Evolutionary conservation across 768 basidiomycete species (phyloP).

Genomic region (Suillus clintonianus): DNA sequence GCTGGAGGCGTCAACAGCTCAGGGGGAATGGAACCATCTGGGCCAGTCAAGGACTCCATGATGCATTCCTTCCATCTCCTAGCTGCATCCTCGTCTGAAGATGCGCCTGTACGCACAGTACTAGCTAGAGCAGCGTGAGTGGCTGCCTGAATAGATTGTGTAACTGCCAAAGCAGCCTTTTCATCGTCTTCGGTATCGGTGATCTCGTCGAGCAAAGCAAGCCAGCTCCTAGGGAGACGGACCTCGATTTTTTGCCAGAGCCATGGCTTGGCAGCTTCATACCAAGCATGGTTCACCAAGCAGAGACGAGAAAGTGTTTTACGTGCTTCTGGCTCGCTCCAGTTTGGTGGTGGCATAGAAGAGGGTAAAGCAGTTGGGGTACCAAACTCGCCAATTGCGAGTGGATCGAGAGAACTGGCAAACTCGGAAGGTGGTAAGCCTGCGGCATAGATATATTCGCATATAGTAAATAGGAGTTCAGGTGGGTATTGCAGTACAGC

Average conservation of each 20-base stretch:
- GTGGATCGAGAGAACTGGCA: slow-evolving; percentile 68
- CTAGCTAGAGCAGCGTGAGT: slow-evolving; percentile 62
- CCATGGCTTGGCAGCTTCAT: slow-evolving; percentile 85
- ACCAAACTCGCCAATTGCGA: slow-evolving; percentile 44
- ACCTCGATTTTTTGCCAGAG: slow-evolving; percentile 85
- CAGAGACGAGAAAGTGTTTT: slow-evolving; percentile 70
- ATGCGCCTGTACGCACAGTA: slow-evolving; percentile 33
- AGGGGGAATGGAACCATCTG: slow-evolving; percentile 69
- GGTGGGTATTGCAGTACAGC: slow-evolving; percentile 56
- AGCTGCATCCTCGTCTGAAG: slow-evolving; percentile 42
- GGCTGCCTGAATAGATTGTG: slow-evolving; percentile 65
- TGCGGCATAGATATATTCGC: slow-evolving; percentile 67
- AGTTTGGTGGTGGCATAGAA: slow-evolving; percentile 69
- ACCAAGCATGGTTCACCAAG: slow-evolving; percentile 77
- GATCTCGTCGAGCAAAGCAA: slow-evolving; percentile 78
- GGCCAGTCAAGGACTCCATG: slow-evolving; percentile 56
- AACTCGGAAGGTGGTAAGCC: slow-evolving; percentile 51
- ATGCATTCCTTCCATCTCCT: slow-evolving; percentile 61
- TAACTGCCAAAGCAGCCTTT: slow-evolving; percentile 64
- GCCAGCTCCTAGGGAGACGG: slow-evolving; percentile 81
- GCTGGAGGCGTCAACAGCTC: slow-evolving; percentile 79
- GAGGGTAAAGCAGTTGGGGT: slow-evolving; percentile 68
- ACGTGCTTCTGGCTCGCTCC: slow-evolving; percentile 67
- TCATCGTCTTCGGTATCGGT: slow-evolving; percentile 72
- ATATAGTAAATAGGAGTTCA: slow-evolving; percentile 73